Percentiles rank a stretch among this genome's conserved stretches.
phyloP scores from a whole-genome alignment of 306 rosid species.

The Malus orientalis region DNA sequence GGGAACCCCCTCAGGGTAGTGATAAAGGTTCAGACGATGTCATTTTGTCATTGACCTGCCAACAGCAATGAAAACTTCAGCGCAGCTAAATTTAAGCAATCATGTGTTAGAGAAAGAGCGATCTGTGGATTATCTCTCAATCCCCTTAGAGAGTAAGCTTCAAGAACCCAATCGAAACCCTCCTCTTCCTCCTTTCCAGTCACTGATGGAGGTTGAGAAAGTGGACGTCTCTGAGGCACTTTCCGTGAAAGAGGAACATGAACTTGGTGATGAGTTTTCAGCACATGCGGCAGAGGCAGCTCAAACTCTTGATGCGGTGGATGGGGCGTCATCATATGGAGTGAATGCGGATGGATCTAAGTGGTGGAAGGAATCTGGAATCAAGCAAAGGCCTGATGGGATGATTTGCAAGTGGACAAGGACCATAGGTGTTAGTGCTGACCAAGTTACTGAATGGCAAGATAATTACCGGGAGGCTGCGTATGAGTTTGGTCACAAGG shows the following conservation, averaged over 20 bases:
- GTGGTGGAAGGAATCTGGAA: constrained; percentile 86
- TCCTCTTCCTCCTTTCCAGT: constrained; percentile 67
- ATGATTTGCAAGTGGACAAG: constrained; percentile 83
- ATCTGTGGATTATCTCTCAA: constrained; percentile 34
- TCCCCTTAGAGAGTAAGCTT: constrained; percentile 62
- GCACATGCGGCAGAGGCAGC: constrained; percentile 64
- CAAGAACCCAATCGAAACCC: constrained; percentile 23
- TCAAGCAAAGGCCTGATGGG: constrained; percentile 76
- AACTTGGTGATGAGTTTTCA: constrained; percentile 39
- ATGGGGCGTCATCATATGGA: constrained; percentile 33
- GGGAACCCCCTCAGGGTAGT: constrained; percentile 69
- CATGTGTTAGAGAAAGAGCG: constrained; percentile 64
- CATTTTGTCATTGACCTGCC: constrained; percentile 25
- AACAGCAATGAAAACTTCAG: constrained; percentile 30
- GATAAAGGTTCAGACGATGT: constrained; percentile 21
- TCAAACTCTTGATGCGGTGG: constrained; percentile 46
- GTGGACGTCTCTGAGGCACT: constrained; percentile 35
- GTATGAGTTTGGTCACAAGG: constrained; percentile 81
- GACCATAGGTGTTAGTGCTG: constrained; percentile 76
- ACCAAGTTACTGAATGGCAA: constrained; percentile 77
- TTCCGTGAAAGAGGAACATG: constrained; percentile 48
- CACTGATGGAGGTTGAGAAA: constrained; percentile 42
- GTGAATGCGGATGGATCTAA: constrained; percentile 57
- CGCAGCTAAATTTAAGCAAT: constrained; percentile 17
- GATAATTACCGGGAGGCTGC: constrained; percentile 94